A percentile compares a stretch with the other conserved stretches of the same genome.
Conservation (phyloP, 2,329 filamentous ascomycete genomes). For the Nigrospora oryzae region DNA sequence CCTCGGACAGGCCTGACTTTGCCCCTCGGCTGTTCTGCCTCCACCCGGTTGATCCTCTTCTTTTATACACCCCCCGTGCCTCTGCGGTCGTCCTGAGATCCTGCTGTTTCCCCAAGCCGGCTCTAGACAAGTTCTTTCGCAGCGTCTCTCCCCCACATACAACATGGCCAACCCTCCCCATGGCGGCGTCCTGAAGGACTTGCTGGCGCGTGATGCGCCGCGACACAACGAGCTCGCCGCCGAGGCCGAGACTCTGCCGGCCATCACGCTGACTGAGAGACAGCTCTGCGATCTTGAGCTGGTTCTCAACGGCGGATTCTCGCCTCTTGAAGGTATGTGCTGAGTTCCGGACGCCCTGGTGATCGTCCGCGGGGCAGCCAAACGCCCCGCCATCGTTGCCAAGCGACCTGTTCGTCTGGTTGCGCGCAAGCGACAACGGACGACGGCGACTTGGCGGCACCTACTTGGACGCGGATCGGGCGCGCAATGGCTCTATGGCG, state of each 20-base stretch:
- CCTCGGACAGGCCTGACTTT: too few relatives aligned
- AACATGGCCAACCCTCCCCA: conserved; percentile 64
- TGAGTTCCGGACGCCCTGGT: conserved; percentile 22
- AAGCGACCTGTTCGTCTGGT: neutral
- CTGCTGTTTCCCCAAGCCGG: too few relatives aligned
- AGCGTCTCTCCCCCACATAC: neutral
- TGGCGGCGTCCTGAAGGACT: conserved; percentile 95
- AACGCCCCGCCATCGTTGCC: conserved; percentile 6
- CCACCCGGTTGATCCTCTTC: too few relatives aligned
- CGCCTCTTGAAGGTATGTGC: conserved; percentile 76
- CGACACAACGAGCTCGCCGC: conserved; percentile 69
- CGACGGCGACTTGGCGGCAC: too few relatives aligned
- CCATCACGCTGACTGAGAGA: conserved; percentile 79
- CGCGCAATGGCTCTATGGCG: too few relatives aligned
- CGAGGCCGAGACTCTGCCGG: conserved; percentile 81
- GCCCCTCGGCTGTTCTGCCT: too few relatives aligned
- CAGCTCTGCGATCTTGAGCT: conserved; percentile 97
- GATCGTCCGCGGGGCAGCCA: conserved; percentile 1
- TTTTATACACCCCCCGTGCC: too few relatives aligned
- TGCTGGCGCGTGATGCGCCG: conserved; percentile 85
- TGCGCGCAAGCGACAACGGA: neutral
- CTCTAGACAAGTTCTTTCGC: too few relatives aligned
- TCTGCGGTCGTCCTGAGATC: too few relatives aligned
- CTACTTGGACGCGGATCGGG: too few relatives aligned
- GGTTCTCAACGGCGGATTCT: conserved; percentile 96